Conservation (phyloP, 176 grass and related monocot genomes). For the Avena eriantha region DNA sequence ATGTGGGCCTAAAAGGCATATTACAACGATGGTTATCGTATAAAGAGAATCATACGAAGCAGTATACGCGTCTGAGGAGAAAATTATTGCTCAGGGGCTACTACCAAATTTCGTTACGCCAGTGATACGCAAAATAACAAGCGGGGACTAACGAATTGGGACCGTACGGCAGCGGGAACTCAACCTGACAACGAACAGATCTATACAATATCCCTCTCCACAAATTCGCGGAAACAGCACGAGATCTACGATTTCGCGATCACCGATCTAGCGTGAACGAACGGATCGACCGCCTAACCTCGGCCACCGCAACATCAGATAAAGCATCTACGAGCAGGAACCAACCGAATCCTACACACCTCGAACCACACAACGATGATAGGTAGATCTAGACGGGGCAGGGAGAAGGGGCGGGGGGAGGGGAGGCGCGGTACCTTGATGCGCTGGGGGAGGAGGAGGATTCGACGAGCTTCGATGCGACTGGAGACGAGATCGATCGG, state of each 20-base stretch:
- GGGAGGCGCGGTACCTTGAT: not conserved
- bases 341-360: not conserved
- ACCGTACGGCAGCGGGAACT: not conserved
- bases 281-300: not conserved
- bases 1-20: not conserved
- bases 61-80: not conserved
- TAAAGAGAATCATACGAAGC: not conserved
- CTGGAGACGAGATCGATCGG: not conserved
- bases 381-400: not conserved
- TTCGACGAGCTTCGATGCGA: not conserved
- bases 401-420: not conserved
- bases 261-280: not conserved
- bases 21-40: not conserved
- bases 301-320: not conserved
- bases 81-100: not conserved
- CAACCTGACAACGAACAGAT: not conserved
- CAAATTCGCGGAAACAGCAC: too few relatives aligned
- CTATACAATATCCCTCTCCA: not conserved
- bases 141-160: too few relatives aligned
- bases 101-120: not conserved
- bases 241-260: not conserved
- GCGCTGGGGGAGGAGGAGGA: not conserved
- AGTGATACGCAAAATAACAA: not conserved
- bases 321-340: not conserved
- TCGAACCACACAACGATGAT: not conserved